Percentiles rank a stretch among this genome's conserved stretches.
These are phyloP conservation scores for Triangularia verruculosa DNA, from an alignment of 2,329 filamentous ascomycete species.

Conservation along the genomic window DNA sequence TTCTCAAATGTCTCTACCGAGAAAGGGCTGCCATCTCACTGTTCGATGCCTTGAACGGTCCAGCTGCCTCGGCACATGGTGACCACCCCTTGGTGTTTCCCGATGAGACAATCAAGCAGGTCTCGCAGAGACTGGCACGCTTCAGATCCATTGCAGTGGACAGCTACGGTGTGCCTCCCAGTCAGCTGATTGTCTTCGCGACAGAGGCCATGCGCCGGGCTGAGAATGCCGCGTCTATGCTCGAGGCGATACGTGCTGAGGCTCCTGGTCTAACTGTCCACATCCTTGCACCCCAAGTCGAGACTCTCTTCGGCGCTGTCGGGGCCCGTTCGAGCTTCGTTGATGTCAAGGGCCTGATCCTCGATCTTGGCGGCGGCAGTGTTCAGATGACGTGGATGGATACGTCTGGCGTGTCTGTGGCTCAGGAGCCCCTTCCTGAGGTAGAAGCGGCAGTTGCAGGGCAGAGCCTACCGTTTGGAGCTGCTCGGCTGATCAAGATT, in stretches of 20 bases:
- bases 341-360: slow-evolving; percentile 70
- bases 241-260: slow-evolving; percentile 57
- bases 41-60: slow-evolving; percentile 72
- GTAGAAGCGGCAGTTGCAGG: slow-evolving; percentile 52
- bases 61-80: slow-evolving; percentile 31
- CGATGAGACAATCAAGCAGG: slow-evolving; percentile 57
- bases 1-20: slow-evolving; percentile 74
- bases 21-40: slow-evolving; percentile 79
- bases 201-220: slow-evolving; percentile 87
- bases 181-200: slow-evolving; percentile 72
- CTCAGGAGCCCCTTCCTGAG: slow-evolving; percentile 42
- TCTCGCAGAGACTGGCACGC: slow-evolving; percentile 63
- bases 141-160: slow-evolving; percentile 67
- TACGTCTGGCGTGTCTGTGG: slow-evolving; percentile 33
- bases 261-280: slow-evolving; percentile 66
- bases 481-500: slow-evolving; percentile 53
- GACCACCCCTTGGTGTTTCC: slow-evolving; percentile 43
- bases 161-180: slow-evolving; percentile 62
- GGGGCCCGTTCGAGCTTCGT: slow-evolving; percentile 75
- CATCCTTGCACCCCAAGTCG: slow-evolving; percentile 73
- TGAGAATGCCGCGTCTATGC: slow-evolving; percentile 67
- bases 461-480: slow-evolving; percentile 59
- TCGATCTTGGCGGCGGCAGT: slow-evolving; percentile 78
- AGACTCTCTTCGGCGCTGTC: slow-evolving; percentile 78
- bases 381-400: slow-evolving; percentile 65